Base-by-base conservation (phyloP, 2,329 filamentous ascomycete genomes). In the Rutstroemia sp. region DNA sequence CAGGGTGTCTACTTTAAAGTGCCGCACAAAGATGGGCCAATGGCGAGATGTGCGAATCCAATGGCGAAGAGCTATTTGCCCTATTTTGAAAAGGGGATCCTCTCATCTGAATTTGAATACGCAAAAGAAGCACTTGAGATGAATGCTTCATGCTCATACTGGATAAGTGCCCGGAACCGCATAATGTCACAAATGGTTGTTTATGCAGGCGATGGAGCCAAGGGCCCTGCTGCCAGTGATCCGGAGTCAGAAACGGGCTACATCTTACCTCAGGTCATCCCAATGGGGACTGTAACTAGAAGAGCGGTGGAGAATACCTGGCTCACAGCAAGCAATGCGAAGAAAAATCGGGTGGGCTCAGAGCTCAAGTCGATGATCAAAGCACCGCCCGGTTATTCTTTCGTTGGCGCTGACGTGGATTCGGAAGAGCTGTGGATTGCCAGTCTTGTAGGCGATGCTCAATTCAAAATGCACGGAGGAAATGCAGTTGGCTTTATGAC, bases 401-500 rank as follows among this genome's bases (percentile, higher is more conserved):
- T 99, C 68, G 94, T 99, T 16, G 94, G 95, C 27, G 94, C 95
- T 4, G 94, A 99, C 72, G 94, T 99, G 4, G 94, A 99, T 69
- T 96, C 92, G 2, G 86, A 99, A 70, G 94, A 99, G 71, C 79
- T 99, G 6, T 99, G 95, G 94, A 99, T 99, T 66, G 95, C 94
- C 3, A 96, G 90, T 70, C 78, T 99, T 1, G 83, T 99, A 2
- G 94, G 94, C 23, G 94, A 99, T 70, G 89, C 94, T 3, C 91
- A 92, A 23, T 99, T 99, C 75, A 87, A 90, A 67, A 77, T 99
- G 1, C 94, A 99, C 64, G 95, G 94, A 44, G 95, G 94, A 53
- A 97, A 96, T 68, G 94, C 95, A 1, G 89, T 99, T 57, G 94
- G 95, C 0, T 99, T 99, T 76, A 99, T 99, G 95, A 99, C 94